These are phyloP conservation scores for Didymellaceae sp. DNA, from an alignment of 2,329 filamentous ascomycete species.

Conservation along the genomic window DNA sequence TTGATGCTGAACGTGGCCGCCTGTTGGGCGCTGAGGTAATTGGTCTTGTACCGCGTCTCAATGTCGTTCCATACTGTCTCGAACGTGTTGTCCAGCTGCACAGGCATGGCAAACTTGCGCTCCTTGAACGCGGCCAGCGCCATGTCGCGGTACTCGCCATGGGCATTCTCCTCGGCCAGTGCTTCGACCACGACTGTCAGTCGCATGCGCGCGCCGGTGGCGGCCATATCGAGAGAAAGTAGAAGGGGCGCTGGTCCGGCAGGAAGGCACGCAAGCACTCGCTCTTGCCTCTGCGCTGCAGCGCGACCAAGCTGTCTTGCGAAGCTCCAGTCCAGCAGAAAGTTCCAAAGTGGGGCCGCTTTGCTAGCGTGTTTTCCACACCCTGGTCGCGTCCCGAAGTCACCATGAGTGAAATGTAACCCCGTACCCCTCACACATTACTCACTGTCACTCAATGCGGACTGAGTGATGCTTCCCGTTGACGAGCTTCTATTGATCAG, in stretches of 20 bases:
- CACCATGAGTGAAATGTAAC: too few relatives aligned
- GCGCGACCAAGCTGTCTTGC: conserved; percentile 3
- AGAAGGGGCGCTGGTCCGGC: neutral
- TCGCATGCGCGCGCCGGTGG: conserved; percentile 32
- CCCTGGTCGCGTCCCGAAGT: neutral
- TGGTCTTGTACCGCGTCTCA: conserved; percentile 44
- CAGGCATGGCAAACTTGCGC: conserved; percentile 44
- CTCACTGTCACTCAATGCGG: too few relatives aligned
- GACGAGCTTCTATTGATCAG: too few relatives aligned
- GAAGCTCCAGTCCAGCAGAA: too few relatives aligned
- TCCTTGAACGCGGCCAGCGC: conserved; percentile 39
- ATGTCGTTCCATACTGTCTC: conserved; percentile 39
- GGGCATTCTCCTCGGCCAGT: conserved; percentile 31
- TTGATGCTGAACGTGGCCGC: conserved; percentile 42
- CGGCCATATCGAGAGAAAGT: too few relatives aligned
- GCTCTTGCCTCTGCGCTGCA: conserved; percentile 1
- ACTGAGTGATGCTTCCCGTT: too few relatives aligned
- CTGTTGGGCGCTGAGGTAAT: conserved; percentile 33
- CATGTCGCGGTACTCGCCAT: conserved; percentile 23
- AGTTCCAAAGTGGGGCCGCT: conserved; percentile 7
- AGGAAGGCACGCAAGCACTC: too few relatives aligned
- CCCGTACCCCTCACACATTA: too few relatives aligned
- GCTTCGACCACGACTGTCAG: conserved; percentile 40
- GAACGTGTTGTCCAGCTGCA: conserved; percentile 37
- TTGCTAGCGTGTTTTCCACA: neutral